These are phyloP conservation scores for Didymella pinodella DNA, from an alignment of 2,329 filamentous ascomycete species.

Conservation along the genomic window DNA sequence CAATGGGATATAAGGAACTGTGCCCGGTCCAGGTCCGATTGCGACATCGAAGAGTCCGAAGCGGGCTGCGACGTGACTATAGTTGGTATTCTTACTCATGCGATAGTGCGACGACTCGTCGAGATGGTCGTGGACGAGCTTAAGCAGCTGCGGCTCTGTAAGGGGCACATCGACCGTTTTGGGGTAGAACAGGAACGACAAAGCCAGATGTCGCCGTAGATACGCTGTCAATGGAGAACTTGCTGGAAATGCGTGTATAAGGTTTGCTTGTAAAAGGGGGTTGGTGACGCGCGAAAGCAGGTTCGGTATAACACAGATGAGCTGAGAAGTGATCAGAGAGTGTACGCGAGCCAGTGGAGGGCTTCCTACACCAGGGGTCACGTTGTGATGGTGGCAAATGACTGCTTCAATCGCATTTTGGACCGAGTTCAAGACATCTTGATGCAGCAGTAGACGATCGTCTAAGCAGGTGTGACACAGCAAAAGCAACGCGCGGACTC, in stretches of 20 bases:
- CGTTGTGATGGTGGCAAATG: constrained; percentile 37
- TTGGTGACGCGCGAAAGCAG: constrained; percentile 54
- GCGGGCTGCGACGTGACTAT: constrained; percentile 70
- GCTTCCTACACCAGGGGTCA: constrained; percentile 37
- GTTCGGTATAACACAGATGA: constrained; percentile 35
- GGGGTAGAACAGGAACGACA: constrained; percentile 65
- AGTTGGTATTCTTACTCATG: constrained; percentile 68
- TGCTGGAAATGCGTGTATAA: constrained; percentile 67
- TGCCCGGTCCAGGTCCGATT: constrained; percentile 68
- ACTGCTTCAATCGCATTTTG: constrained; percentile 46
- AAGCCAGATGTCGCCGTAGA: constrained; percentile 71
- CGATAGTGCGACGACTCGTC: constrained; percentile 57
- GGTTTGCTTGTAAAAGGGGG: constrained; percentile 63
- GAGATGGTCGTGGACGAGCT: constrained; percentile 41
- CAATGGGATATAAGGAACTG: constrained; percentile 42
- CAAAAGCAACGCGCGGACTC: constrained; percentile 34
- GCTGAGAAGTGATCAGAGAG: constrained; percentile 37
- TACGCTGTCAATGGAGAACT: constrained; percentile 62
- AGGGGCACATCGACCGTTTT: constrained; percentile 36
- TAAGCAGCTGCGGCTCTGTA: constrained; percentile 28
- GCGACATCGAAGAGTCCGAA: constrained; percentile 76
- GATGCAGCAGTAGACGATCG: constrained; percentile 36
- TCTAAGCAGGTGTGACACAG: constrained; percentile 46
- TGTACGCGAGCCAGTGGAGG: constrained; percentile 21
- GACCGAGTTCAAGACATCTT: constrained; percentile 29